Base-by-base conservation (phyloP, 2,329 filamentous ascomycete species). In the Rhynchosporium secalis region DNA sequence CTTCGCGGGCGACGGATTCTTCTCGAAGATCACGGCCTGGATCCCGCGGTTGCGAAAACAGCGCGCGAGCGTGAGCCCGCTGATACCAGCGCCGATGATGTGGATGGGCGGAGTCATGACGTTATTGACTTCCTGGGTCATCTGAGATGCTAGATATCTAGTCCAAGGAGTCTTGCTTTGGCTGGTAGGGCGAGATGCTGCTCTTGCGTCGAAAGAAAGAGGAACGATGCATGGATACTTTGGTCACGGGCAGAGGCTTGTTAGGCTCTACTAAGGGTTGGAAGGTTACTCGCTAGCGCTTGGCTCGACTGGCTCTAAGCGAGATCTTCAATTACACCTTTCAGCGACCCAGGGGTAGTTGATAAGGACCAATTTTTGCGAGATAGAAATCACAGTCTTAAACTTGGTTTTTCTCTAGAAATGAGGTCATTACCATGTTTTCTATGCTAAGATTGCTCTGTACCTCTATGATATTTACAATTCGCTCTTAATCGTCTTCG, bases 401-500 rank as follows among this genome's bases (percentile, higher is more conserved):
- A 28, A n/a, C 13, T 13, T 10, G 33, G 28, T 15, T 2, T 33
- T 10, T 46, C 43, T 9, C 40, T 54, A 13, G 13, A 36, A 29
- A 13, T 28, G 15, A 26, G 6, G n/a, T 13, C n/a, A 56, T 56
- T 43, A 26, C 41, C 45, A 26, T 13, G 4, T 8, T n/a, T 48
- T 28, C 20, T 49, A 40, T 26, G 43, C 33, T 36, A 36, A 6
- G 9, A 36, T 36, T 10, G 9, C 20, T 36, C 33, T 36, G 1
- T 36, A 10, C 20, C 20, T 20, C 20, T 36, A 36, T 36, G 6
- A 36, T 47, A 46, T 62, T 64, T 71, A 74, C 60, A 74, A 64
- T 59, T 73, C 70, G 49, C 69, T 72, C 62, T 73, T 73, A 33
- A 72, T 65, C 13, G 56, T 65, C 47, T 68, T 71, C 8, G 60